These are phyloP conservation scores for Larix kaempferi DNA, from an alignment of 75 land plant genomes.

Conservation along the genomic window DNA sequence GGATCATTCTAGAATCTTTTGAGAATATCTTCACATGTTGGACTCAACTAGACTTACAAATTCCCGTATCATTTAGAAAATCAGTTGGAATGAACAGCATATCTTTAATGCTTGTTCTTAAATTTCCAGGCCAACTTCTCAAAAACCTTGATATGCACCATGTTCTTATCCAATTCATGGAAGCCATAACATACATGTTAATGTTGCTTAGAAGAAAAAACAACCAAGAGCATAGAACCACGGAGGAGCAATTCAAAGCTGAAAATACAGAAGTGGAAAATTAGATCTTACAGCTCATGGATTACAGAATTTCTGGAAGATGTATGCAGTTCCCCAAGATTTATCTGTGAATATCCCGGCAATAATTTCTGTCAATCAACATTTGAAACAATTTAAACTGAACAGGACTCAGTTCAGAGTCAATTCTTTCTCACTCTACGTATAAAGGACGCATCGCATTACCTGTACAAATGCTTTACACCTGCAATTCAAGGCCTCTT, in stretches of 20 bases:
- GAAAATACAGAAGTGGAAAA: conserved; percentile 4
- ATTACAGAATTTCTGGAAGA: neutral
- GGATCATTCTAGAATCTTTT: too few species aligned
- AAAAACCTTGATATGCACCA: conserved; percentile 5
- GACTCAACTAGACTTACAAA: too few species aligned
- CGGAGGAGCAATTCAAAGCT: neutral
- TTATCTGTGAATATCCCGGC: neutral
- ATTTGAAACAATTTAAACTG: neutral
- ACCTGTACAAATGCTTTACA: conserved; percentile 5
- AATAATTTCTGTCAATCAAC: neutral
- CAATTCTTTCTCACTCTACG: neutral
- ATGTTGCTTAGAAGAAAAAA: neutral
- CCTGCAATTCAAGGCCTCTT: neutral
- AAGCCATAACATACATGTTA: neutral
- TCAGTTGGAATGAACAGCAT: conserved; percentile 1
- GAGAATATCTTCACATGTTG: too few species aligned
- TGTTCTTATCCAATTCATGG: conserved; percentile 3
- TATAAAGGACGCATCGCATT: neutral
- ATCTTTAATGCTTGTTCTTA: conserved; percentile 1
- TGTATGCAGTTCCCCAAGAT: neutral
- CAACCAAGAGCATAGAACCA: conserved; percentile 4
- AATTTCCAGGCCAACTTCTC: conserved; percentile 4
- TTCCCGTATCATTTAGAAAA: too few species aligned
- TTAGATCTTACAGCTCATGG: conserved; percentile 5
- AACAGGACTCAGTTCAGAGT: neutral